Base-by-base conservation (phyloP, 106 monocot genomes). In the Dioscorea alata region DNA sequence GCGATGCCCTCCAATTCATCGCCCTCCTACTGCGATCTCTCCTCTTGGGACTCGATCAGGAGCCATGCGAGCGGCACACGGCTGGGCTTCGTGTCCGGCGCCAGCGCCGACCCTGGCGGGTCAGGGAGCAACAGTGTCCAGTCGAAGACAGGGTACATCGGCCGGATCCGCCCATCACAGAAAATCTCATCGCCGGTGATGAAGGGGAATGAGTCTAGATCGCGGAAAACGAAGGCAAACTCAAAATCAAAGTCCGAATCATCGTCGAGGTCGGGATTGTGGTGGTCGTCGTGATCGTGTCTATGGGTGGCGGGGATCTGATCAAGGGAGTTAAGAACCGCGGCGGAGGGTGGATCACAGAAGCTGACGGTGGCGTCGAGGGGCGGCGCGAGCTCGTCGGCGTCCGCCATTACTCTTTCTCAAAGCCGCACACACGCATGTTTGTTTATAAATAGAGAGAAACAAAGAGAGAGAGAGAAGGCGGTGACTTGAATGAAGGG, bases 61-160 rank as follows among this genome's bases (percentile, higher is more conserved):
- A 65, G 32, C 24, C 60, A 17, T 8, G 61, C 52, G 8, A 83
- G 78, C 59, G 76, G 73, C 60, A 52, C 48, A 33, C 69, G 32
- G 32, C 17, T 6, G 49, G 35, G 23, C 63, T n/a, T 53, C 64
- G 2, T 31, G 32, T n/a, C 21, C 8, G 2, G 50, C 13, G 49
- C 10, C 33, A 48, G 9, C 15, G 12, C 48, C 19, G n/a, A 1
- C 2, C 33, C 21, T 48, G 23, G 19, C 14, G 57, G 49, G 51
- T 12, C n/a, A 10, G 18, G 24, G 23, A 50, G 32, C 48, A 76
- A 63, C 33, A 85, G 61, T 24, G 48, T 53, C 52, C 78, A 72
- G 74, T 77, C 48, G 81, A 90, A 90, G 28, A 88, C 71, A 31
- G 94, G 90, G 72, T 94, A 94, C 34, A 77, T 14, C 23, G 89